Evolutionary conservation across 176 grass and related monocot species (phyloP).

Genomic region (Pontederia paniculata): DNA sequence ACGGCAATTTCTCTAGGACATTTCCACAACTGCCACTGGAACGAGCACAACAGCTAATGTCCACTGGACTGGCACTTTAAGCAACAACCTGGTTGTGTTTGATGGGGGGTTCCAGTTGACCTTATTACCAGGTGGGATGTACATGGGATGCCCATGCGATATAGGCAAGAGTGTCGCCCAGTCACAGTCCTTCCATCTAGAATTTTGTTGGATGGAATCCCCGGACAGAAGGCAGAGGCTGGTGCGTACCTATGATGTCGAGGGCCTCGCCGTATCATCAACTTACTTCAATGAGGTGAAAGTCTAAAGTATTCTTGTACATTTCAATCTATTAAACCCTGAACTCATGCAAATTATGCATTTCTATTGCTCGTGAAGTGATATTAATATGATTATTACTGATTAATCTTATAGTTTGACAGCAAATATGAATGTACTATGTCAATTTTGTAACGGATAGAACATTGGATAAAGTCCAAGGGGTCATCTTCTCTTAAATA

Average conservation of each 20-base stretch:
- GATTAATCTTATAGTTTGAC: no score
- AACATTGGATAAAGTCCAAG: no score
- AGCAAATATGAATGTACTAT: no score
- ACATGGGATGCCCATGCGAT: conserved; percentile 83
- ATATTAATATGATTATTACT: no score
- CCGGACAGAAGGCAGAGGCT: conserved; percentile 58
- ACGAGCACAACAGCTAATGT: conserved; percentile 52
- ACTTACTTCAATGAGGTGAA: conserved; percentile 75
- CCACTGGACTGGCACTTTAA: conserved; percentile 62
- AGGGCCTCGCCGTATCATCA: conserved; percentile 69
- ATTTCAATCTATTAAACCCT: no score
- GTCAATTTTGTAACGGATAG: no score
- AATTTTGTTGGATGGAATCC: conserved; percentile 92
- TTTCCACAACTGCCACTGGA: conserved; percentile 32
- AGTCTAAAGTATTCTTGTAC: conserved; percentile 27
- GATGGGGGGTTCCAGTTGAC: conserved; percentile 78
- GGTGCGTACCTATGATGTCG: conserved; percentile 54
- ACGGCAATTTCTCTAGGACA: conserved; percentile 37
- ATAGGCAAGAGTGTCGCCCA: conserved; percentile 52
- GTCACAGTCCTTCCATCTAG: conserved; percentile 75
- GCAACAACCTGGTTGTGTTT: conserved; percentile 52
- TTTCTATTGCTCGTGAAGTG: no score
- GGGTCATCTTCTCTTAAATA: no score
- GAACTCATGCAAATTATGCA: no score
- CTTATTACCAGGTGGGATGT: conserved; percentile 86